Base-by-base conservation (phyloP, 306 rosid species). In the Ziziphus jujuba region DNA sequence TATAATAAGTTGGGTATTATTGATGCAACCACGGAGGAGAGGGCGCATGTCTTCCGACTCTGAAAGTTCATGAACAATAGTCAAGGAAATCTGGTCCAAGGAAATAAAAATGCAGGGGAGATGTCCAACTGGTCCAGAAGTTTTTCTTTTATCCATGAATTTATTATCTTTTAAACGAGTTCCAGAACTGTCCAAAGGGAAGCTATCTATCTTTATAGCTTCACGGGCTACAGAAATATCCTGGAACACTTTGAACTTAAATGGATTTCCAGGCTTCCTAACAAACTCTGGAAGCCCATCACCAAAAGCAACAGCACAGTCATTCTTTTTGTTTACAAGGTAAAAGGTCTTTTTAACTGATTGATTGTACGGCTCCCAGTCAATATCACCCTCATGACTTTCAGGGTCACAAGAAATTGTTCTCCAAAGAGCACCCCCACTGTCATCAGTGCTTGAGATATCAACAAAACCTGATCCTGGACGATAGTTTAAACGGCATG, bases 211-310 rank as follows among this genome's bases (percentile, higher is more conserved):
- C 56, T 75, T 72, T 21, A 79, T 59, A 60, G 58, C 75, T 70
- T 80, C 87, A 75, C 25, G 51, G 82, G 76, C 67, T 56, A 54
- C 45, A 63, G 79, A 56, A 74, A 72, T 67, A 62, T 86, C 81
- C 57, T 66, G 68, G 62, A 92, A 83, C 52, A 92, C 80, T 84
- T 90, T 92, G 56, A 90, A 88, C 87, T 92, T 92, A 78, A 89
- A 82, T 50, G 91, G 93, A 79, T 80, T 87, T 77, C 98, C 98
- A 72, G 97, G 98, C 82, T 86, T 90, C 73, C 61, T 77, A 52
- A 92, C 91, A 67, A 87, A 88, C 84, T 87, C 93, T 19, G 83
- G 90, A 83, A 85, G 64, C 64, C 86, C 91, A 90, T 90, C 95
- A 71, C 86, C 69, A 25, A 90, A 86, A 67, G 96, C 96, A 82